Base-by-base conservation (phyloP, 139 green algal species). In the Chlorella vulgaris region DNA sequence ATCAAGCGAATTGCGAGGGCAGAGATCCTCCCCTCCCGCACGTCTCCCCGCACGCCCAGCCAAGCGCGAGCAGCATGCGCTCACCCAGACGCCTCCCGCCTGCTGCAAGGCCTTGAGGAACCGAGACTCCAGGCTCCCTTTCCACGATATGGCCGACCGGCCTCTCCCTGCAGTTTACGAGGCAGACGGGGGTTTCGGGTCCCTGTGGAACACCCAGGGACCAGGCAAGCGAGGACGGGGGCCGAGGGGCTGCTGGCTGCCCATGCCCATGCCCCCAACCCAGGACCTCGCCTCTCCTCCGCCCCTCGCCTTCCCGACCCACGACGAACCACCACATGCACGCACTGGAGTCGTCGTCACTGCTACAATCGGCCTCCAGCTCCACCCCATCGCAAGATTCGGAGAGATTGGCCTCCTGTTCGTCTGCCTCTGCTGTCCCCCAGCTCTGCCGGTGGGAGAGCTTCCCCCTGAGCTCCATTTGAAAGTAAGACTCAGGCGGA, bases 21-120 rank as follows among this genome's bases (percentile, higher is more conserved):
- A n/a, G n/a, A n/a, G n/a, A n/a, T n/a, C n/a, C n/a, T n/a, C n/a
- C n/a, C n/a, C n/a, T n/a, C n/a, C n/a, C n/a, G n/a, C n/a, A n/a
- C n/a, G n/a, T n/a, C n/a, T n/a, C n/a, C n/a, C n/a, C n/a, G n/a
- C n/a, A n/a, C n/a, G n/a, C n/a, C n/a, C n/a, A n/a, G n/a, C n/a
- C n/a, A n/a, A n/a, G n/a, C n/a, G n/a, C n/a, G n/a, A n/a, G n/a
- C n/a, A n/a, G n/a, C n/a, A n/a, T n/a, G n/a, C n/a, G n/a, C 73
- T 68, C 73, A 79, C 69, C 73, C 73, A 79, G 13, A 79, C 73
- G 35, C 73, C 73, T 39, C 73, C 73, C 7, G 73, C 73, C 53
- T 79, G 73, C 51, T 68, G 35, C 33, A 79, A 36, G 22, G 73
- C 73, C 53, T 68, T 79, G 7, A 79, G 35, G 26, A 79, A 79